Conservation (phyloP, 2,329 filamentous ascomycete genomes). For the Pseudogymnoascus sp. region DNA sequence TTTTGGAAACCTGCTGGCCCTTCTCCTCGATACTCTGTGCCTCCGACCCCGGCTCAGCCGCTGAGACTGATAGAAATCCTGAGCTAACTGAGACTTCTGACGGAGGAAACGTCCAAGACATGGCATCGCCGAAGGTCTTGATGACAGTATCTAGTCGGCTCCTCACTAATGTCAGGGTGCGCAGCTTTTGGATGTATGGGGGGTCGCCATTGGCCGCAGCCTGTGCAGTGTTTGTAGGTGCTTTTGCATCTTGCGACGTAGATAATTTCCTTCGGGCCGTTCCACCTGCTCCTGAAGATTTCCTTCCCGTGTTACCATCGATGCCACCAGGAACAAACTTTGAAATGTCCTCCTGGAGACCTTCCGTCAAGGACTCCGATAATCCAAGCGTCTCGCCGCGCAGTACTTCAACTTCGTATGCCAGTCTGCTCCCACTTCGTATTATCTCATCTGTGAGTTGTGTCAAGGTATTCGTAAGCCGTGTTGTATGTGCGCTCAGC, state of each 20-base stretch:
- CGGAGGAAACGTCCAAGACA: slow-evolving; percentile 88
- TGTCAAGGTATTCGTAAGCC: slow-evolving; percentile 72
- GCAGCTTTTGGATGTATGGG: slow-evolving; percentile 66
- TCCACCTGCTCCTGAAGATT: slow-evolving; percentile 19
- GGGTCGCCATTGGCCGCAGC: slow-evolving; percentile 31
- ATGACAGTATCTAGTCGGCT: slow-evolving; percentile 82
- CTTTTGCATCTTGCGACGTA: slow-evolving; percentile 21
- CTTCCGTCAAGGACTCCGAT: slow-evolving; percentile 67
- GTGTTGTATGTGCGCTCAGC: slow-evolving; percentile 78
- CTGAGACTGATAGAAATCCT: slow-evolving; percentile 83
- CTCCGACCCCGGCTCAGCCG: slow-evolving; percentile 61
- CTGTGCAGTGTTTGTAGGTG: slow-evolving; percentile 18
- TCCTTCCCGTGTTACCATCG: slow-evolving; percentile 20
- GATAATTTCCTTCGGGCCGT: slow-evolving; percentile 21
- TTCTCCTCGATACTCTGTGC: slow-evolving; percentile 72
- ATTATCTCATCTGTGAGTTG: slow-evolving; percentile 92
- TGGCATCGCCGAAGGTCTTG: slow-evolving; percentile 84
- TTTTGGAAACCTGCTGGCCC: slow-evolving; percentile 69
- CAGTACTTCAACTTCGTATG: slow-evolving; percentile 89
- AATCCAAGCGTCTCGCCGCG: slow-evolving; percentile 81
- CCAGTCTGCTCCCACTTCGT: slow-evolving; percentile 74
- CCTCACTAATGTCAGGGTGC: slow-evolving; percentile 74
- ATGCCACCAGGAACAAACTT: slow-evolving; percentile 55
- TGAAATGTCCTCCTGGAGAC: slow-evolving; percentile 60
- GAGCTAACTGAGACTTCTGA: slow-evolving; percentile 77